These are phyloP conservation scores for Yamadazyma trypodendri DNA, from an alignment of 1,139 yeast genomes.

Conservation along the genomic window DNA sequence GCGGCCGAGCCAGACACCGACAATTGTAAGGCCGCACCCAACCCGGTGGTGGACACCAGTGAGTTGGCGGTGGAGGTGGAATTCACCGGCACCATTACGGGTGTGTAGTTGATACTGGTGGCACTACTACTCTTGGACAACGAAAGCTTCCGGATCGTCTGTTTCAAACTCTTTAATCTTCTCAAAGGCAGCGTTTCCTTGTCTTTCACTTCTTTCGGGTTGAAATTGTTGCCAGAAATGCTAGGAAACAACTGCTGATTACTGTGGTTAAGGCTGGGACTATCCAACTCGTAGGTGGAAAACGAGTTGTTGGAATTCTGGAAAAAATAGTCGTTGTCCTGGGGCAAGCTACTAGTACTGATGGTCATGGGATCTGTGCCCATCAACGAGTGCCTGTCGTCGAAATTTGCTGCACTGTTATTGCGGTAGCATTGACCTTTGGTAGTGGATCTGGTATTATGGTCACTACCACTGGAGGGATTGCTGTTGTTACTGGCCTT, in stretches of 20 bases:
- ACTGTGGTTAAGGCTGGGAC: conserved; percentile 25
- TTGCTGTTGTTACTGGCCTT: conserved; percentile 1
- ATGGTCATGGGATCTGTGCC: neutral
- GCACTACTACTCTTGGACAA: conserved; percentile 12
- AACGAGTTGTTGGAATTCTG: conserved; percentile 18
- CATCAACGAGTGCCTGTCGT: neutral
- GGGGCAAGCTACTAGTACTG: conserved; percentile 2
- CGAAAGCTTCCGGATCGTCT: conserved; percentile 20
- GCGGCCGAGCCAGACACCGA: neutral
- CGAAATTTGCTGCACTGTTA: neutral
- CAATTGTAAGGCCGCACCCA: conserved; percentile 2
- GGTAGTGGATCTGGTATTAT: neutral
- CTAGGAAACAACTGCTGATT: conserved; percentile 24
- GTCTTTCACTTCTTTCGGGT: conserved; percentile 3
- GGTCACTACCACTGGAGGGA: neutral
- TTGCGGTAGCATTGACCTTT: neutral
- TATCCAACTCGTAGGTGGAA: conserved; percentile 30
- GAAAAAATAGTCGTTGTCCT: conserved; percentile 13
- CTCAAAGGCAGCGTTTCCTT: conserved; percentile 33
- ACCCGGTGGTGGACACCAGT: neutral
- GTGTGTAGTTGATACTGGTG: neutral
- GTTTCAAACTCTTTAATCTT: conserved; percentile 30
- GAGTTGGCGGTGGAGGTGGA: conserved; percentile 1
- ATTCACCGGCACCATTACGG: neutral
- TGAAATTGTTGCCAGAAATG: conserved; percentile 15